Base-by-base conservation (phyloP, 805 yeast genomes). In the Candida silvatica region DNA sequence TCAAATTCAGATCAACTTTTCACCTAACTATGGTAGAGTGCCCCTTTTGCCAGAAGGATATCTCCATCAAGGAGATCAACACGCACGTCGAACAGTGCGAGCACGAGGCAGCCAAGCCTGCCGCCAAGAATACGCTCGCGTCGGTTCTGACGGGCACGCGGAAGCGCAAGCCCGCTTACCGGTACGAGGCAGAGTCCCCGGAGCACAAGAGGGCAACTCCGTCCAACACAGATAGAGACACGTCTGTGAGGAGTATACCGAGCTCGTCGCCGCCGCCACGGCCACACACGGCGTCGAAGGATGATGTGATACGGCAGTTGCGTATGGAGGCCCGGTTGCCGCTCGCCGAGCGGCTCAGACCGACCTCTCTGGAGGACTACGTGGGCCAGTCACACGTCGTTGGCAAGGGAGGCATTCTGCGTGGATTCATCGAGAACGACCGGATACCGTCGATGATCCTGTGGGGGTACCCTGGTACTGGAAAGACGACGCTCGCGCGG, bases 391-490 rank as follows among this genome's bases (percentile, higher is more conserved):
- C 65, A 11, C 94, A 88, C 57, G 58, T 92, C 3, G 63, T 90
- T 4, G 80, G 83, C 0, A 57, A 61, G 2, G 62, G 66, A 6
- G 94, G 96, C 1, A 62, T 78, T 3, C 59, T 90, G 3, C 60
- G 75, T 19, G 77, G 77, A 30, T 82, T 82, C 40, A 65, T 88
- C 2, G 66, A 69, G 25, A 59, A 69, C 57, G 74, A 80, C n/a
- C 62, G 66, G 31, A 62, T 83, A 6, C 97, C 97, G 1, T 86
- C 96, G 0, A 68, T 92, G 75, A 75, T 92, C 2, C 59, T 92
- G 4, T 82, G 92, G 83, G 99, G 99, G 0, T 95, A 95, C 1
- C 94, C 97, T 2, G 98, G 98, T 0, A 88, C 86, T 3, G 90
- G 92, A 66, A 92, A 92, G 52, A 92, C 98, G 0, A 80, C 96